Evolutionary conservation across 2,329 filamentous ascomycete genomes (phyloP).

Genomic region (Aspergillus chevalieri): DNA sequence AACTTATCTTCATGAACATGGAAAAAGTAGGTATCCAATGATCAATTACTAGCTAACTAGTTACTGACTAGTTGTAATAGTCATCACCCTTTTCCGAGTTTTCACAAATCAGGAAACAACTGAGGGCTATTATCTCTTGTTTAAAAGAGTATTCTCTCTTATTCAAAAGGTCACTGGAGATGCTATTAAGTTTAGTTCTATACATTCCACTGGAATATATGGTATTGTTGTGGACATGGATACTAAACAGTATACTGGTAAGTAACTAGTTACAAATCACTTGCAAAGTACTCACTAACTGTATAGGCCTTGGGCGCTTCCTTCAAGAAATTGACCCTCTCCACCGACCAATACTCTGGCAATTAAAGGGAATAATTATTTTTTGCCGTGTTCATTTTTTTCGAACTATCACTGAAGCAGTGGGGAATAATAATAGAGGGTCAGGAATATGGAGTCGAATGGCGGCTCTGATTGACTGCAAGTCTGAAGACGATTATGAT

Average conservation of each 20-base stretch:
- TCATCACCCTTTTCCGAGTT: background rate
- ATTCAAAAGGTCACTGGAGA: background rate
- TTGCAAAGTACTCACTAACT: background rate
- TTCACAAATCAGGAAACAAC: background rate
- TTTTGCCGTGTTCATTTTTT: background rate
- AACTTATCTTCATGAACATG: background rate
- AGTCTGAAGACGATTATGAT: background rate
- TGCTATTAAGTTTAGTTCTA: background rate
- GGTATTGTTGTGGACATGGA: background rate
- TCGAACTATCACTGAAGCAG: background rate
- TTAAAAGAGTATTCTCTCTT: background rate
- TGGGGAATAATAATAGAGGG: background rate
- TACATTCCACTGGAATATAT: background rate
- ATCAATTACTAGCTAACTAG: background rate
- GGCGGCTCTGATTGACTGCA: background rate
- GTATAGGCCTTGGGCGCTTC: background rate
- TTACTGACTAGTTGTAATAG: background rate
- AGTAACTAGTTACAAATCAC: background rate
- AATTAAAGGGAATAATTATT: background rate
- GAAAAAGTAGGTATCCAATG: background rate
- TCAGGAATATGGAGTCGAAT: slow-evolving; percentile 8
- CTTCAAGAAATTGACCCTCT: background rate
- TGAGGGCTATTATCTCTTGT: background rate
- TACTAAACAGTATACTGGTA: background rate
- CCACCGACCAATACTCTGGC: background rate